A percentile compares a stretch with the other conserved stretches of the same genome.
Conservation (phyloP, 2,329 filamentous ascomycete genomes). For the Phoma sp. region DNA sequence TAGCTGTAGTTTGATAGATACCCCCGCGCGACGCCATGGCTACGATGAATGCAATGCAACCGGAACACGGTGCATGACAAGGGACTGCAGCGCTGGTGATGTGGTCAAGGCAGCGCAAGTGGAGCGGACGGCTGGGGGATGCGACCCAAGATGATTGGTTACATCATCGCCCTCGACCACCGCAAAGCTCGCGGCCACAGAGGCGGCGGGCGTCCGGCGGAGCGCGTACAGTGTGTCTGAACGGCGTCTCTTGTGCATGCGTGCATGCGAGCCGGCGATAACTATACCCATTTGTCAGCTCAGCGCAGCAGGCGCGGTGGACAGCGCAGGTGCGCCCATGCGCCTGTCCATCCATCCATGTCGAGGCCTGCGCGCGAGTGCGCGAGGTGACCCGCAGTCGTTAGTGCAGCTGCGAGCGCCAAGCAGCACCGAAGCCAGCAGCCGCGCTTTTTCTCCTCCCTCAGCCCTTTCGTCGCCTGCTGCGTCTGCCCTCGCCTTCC, state of each 20-base stretch:
- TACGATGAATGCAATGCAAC: not conserved
- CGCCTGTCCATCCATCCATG: too few species aligned
- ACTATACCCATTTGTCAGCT: not conserved
- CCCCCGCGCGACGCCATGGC: not conserved
- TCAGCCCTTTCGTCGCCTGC: not conserved
- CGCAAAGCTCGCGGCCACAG: not conserved
- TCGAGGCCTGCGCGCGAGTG: not conserved
- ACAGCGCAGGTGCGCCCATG: too few species aligned
- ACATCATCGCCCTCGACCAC: slow-evolving; percentile 9
- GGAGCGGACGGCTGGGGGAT: not conserved
- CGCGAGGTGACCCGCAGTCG: not conserved
- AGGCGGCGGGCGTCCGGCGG: not conserved
- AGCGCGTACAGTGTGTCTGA: not conserved
- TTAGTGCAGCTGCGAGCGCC: slow-evolving; percentile 4
- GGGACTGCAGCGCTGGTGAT: not conserved
- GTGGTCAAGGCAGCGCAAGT: not conserved
- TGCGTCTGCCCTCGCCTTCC: slow-evolving; percentile 4
- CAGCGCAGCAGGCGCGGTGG: not conserved
- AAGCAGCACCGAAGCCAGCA: slow-evolving; percentile 11
- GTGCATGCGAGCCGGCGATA: not conserved
- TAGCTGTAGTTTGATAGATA: not conserved
- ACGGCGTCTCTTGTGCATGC: not conserved
- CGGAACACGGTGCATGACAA: not conserved
- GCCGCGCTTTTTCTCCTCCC: slow-evolving; percentile 8
- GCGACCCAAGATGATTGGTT: not conserved